Evolutionary conservation across 768 basidiomycete genomes (phyloP).

Genomic region (Sarcomyxa edulis): DNA sequence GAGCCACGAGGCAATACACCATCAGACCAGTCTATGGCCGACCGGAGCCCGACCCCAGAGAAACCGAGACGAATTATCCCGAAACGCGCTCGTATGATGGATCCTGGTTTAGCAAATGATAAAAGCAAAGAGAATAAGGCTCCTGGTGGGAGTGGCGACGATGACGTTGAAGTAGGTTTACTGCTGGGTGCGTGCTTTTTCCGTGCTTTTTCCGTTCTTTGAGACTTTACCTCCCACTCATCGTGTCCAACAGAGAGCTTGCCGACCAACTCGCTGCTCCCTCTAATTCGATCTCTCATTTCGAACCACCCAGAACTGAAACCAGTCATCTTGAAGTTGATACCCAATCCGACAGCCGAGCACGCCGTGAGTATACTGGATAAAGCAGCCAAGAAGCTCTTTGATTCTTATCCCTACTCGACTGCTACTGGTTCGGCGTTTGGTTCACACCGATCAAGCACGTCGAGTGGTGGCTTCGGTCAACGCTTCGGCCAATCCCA

Average conservation of each 20-base stretch:
- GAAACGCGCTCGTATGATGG: conserved; percentile 55
- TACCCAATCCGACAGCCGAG: conserved; percentile 81
- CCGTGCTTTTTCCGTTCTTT: conserved; percentile 3
- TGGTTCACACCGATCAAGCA: conserved; percentile 14
- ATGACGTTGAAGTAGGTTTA: conserved; percentile 75
- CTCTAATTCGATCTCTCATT: conserved; percentile 65
- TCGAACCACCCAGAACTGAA: conserved; percentile 67
- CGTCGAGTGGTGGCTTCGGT: conserved; percentile 10
- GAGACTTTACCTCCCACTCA: conserved; percentile 11
- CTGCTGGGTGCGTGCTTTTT: conserved; percentile 53
- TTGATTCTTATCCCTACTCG: conserved; percentile 83
- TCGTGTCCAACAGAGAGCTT: conserved; percentile 83
- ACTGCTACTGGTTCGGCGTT: conserved; percentile 30
- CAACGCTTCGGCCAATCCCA: not conserved
- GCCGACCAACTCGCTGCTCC: conserved; percentile 71
- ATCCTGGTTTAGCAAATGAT: conserved; percentile 34
- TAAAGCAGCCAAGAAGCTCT: conserved; percentile 65
- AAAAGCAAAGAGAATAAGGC: conserved; percentile 47
- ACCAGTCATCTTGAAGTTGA: conserved; percentile 64
- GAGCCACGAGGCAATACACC: conserved; percentile 17
- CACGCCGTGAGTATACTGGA: conserved; percentile 65
- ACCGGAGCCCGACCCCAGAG: conserved; percentile 81
- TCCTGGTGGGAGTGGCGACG: conserved; percentile 31
- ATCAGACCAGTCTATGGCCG: conserved; percentile 75
- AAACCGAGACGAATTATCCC: conserved; percentile 63